Base-by-base conservation (phyloP, 495 filamentous ascomycete genomes). In the Penicillium taxi region DNA sequence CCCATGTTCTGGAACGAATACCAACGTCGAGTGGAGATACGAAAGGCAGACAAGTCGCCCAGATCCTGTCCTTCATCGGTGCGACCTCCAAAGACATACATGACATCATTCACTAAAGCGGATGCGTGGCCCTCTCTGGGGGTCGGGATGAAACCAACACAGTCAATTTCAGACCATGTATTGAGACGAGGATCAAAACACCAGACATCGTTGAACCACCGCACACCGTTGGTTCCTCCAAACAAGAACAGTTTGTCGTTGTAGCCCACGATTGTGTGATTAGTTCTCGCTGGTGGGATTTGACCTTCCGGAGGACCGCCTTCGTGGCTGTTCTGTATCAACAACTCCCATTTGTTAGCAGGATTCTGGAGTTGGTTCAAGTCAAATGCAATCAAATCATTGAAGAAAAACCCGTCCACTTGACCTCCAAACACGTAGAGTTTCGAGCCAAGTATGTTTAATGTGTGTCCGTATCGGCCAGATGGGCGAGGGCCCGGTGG, bases 1-100 rank as follows among this genome's bases (percentile, higher is more conserved):
- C 93, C 93, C 93, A 99, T 99, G 50, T 99, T 99, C 52, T 96
- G 93, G 64, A 99, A 99, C 8, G 90, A 96, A 54, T 96, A 99
- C 93, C 93, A 99, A 24, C 93, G 80, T 38, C 82, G 78, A 5
- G 85, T 83, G 2, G 81, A 76, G 43, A 99, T 96, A 15, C 89
- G 78, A 63, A 99, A 99, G 2, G 93, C 91, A 1, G 93, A 90
- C 30, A 99, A 63, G 58, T 99, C 93, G 14, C 91, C 93, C 13
- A 96, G 64, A 53, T 96, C 93, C 18, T 78, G 71, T 1, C 93
- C 93, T 33, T 94, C 86, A 50, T 95, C 84, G 4, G 84, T 94
- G 29, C 93, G 81, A n/a, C 93, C 93, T 43, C 93, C 93, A 55
- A 99, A 99, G 38, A 96, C 83, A 60, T 99, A 99, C 93, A 99